Base-by-base conservation (phyloP, 257 asterid species). In the Solanum neorickii region DNA sequence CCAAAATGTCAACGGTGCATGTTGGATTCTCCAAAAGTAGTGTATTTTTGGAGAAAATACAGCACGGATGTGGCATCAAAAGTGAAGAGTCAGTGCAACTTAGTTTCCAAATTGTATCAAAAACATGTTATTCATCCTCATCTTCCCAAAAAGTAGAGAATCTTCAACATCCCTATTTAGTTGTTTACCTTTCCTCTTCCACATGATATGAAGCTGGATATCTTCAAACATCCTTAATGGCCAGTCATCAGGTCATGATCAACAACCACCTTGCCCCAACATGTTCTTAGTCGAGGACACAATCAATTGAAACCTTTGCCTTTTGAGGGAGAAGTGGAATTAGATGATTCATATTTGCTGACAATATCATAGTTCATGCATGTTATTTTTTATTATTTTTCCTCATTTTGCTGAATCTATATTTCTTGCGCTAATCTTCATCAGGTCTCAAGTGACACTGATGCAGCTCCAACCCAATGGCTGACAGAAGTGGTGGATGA, bases 381-480 rank as follows among this genome's bases (percentile, higher is more conserved):
- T 47, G 84, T 86, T 60, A 3, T 72, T 31, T 15, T 62, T 29
- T 59, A 44, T 56, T 39, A 56, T 46, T 9, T 27, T 9, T 23
- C 29, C 10, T 88, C 62, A 21, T 69, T 12, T 65, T 21, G 83
- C 56, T 39, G 49, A 83, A 25, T 25, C 37, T 41, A 23, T 31
- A 66, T 56, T 83, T 66, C 56, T 44, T 27, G 25, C 49, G 6
- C 49, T 7, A 73, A 75, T 52, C 85, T 29, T 87, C 80, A 11
- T 82, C 90, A 97, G 98, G 98, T 97, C 65, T 86, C 93, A 83
- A 91, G 89, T 8, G 96, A 94, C 90, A 87, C 52, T 7, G 97
- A 94, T 25, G 94, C 86, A 73, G 93, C 90, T 29, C 98, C 99
- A 52, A 91, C 92, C 89, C 94, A 97, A 60, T 97, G 98, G 90